Conservation (phyloP, 139 green algal genomes). For the Chlamydomonas sp. region DNA sequence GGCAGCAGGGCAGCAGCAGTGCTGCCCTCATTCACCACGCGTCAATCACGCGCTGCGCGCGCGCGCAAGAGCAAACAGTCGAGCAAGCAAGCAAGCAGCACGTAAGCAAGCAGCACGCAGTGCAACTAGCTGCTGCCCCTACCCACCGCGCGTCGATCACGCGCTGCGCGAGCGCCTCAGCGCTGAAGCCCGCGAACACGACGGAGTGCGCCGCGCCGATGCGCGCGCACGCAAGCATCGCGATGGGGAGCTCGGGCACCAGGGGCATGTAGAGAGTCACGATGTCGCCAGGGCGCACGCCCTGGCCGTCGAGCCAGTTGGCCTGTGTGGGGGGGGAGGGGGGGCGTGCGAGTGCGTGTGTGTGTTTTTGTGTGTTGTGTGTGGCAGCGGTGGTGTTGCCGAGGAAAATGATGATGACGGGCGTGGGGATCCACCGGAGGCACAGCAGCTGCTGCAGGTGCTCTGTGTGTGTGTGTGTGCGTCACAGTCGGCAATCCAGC, state of each 20-base stretch:
- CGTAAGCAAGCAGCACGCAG: no score
- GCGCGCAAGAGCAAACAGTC: no score
- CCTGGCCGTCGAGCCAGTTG: slow-evolving; percentile 77
- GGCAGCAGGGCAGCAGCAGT: no score
- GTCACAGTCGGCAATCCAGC: no score
- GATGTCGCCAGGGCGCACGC: slow-evolving; percentile 76
- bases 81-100: no score
- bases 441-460: no score
- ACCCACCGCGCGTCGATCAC: slow-evolving; percentile 11
- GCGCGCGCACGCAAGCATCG: slow-evolving; percentile 75
- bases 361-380: not conserved
- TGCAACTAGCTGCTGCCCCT: no score
- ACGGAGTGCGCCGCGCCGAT: slow-evolving; percentile 83
- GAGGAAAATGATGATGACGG: no score
- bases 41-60: no score
- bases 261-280: slow-evolving; percentile 97
- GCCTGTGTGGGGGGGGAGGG: slow-evolving; percentile 26
- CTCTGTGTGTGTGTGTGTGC: slow-evolving; percentile 1
- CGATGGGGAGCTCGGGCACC: slow-evolving; percentile 54
- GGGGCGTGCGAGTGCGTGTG: not conserved
- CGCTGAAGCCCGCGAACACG: slow-evolving; percentile 93
- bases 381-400: not conserved
- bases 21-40: no score
- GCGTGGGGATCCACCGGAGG: no score
- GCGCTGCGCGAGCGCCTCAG: slow-evolving; percentile 62